Base-by-base conservation (phyloP, 2,329 filamentous ascomycete genomes). In the Kalmusia sp. region DNA sequence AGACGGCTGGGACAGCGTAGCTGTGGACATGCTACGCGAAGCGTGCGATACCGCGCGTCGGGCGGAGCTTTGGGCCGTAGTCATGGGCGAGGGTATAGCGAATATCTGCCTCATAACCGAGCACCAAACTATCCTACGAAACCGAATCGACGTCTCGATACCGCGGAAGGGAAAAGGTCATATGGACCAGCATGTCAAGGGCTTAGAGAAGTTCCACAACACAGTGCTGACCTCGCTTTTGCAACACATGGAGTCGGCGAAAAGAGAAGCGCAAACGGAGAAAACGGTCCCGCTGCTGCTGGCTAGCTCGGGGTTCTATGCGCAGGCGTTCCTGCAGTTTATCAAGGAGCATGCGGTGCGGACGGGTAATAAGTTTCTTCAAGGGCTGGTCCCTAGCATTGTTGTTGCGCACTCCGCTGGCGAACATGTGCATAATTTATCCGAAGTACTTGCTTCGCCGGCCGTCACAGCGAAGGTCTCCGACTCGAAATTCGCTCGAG, bases 21-120 rank as follows among this genome's bases (percentile, higher is more conserved):
- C 93, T 3, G 79, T 89, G 41, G 87, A 90, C 54, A 88, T 90
- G 39, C 82, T 99, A 9, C 81, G 84, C 51, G 91, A 96, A 71
- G 89, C 92, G 1, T 82, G 93, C 12, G 87, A 91, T 64, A 86
- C 90, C 62, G 88, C 91, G 60, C 87, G 88, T 67, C 87, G 90
- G 57, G 92, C 92, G 1, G 89, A 93, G 57, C 83, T 96, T 15
- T 91, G 92, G 50, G 93, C 95, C 0, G 88, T 98, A 1, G 90
- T 98, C 21, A 93, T 99, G 89, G 91, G 96, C 65, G 93, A 98
- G 67, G 90, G 90, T 2, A 75, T 90, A 14, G 90, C 91, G 52
- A 92, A 93, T 72, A 90, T 95, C 59, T 93, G 90, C 73, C 81
- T 93, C 19, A 89, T 95, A 50, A 93, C 89, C 2, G 87, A 92